phyloP scores from a whole-genome alignment of 129 eudicot species.

The Flaveria sonorensis region DNA sequence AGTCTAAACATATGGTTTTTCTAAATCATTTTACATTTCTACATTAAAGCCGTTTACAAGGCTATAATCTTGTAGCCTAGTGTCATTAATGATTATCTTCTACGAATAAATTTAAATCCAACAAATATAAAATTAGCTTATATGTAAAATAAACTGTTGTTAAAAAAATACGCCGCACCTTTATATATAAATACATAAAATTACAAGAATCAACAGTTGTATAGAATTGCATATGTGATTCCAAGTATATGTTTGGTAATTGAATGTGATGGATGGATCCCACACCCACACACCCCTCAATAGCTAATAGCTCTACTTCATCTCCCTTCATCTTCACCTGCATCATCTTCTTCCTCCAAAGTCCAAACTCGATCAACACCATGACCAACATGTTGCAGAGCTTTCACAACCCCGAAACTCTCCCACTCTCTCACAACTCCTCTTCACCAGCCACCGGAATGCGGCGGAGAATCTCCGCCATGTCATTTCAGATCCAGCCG shows the following conservation, averaged over 20 bases:
- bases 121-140: too few species aligned
- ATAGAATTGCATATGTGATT: not conserved
- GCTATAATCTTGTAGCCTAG: too few species aligned
- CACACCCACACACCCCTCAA: constrained; percentile 39
- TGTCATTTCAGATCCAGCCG: constrained; percentile 57
- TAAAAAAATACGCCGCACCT: too few species aligned
- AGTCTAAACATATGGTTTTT: too few species aligned
- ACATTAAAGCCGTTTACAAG: too few species aligned
- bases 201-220: not conserved
- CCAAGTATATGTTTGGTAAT: constrained; percentile 24
- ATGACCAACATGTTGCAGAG: constrained; percentile 35
- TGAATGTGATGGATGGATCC: constrained; percentile 36
- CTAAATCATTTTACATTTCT: too few species aligned
- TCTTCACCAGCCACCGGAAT: constrained; percentile 34
- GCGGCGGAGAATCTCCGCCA: constrained; percentile 60
- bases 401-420: constrained; percentile 31
- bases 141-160: too few species aligned
- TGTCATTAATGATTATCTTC: too few species aligned
- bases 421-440: constrained; percentile 29
- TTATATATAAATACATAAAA: not conserved
- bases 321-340: not conserved
- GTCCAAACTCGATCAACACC: constrained; percentile 1
- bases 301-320: not conserved
- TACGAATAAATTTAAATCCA: too few species aligned
- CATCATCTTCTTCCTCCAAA: not conserved